phyloP scores from a whole-genome alignment of 129 eudicot species.

The Ambrosia artemisiifolia region DNA sequence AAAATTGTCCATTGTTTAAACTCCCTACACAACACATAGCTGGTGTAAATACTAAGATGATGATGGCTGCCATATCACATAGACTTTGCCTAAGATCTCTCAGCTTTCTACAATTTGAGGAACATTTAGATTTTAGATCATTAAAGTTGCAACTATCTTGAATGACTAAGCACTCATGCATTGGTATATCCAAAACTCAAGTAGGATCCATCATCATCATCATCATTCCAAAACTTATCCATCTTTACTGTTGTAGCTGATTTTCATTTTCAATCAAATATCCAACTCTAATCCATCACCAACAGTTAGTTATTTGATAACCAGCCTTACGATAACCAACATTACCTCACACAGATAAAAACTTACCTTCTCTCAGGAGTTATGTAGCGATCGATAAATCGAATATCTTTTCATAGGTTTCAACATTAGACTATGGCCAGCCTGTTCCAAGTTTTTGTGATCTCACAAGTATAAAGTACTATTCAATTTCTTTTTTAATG shows the following conservation, averaged over 20 bases:
- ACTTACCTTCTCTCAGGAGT: neutral
- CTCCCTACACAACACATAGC: too few relatives aligned
- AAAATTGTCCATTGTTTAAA: too few relatives aligned
- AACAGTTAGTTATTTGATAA: neutral
- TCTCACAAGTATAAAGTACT: neutral
- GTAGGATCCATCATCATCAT: neutral
- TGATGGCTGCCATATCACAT: too few relatives aligned
- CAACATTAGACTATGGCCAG: neutral
- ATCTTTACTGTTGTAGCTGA: neutral
- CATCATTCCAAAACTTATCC: neutral
- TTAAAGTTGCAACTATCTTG: neutral
- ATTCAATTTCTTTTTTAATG: neutral
- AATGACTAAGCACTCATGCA: neutral
- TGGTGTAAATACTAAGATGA: too few relatives aligned
- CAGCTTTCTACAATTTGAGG: too few relatives aligned
- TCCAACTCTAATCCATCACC: neutral
- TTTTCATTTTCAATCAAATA: neutral
- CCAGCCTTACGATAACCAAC: neutral
- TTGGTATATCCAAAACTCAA: neutral
- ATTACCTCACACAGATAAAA: neutral
- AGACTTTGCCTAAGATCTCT: too few relatives aligned
- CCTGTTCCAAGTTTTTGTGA: neutral
- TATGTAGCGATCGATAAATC: neutral
- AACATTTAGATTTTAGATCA: neutral
- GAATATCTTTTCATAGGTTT: neutral